phyloP scores from a whole-genome alignment of 2,329 filamentous ascomycete genomes.

The Fusarium euwallaceae region DNA sequence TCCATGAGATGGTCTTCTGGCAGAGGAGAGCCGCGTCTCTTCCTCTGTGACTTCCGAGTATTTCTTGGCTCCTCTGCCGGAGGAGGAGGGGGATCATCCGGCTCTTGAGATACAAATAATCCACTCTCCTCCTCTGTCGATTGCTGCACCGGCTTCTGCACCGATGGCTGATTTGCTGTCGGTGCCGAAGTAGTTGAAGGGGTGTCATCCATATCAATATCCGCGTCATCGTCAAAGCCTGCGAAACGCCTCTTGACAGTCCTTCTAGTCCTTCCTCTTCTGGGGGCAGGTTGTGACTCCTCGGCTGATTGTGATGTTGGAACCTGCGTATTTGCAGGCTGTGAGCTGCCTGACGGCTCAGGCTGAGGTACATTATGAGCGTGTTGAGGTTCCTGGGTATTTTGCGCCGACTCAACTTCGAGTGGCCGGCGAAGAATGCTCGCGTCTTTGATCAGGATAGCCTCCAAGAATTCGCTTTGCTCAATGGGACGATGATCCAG shows the following conservation, averaged over 20 bases:
- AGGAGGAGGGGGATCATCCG: slow-evolving; percentile 38
- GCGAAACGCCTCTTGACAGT: slow-evolving; percentile 73
- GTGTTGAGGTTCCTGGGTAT: slow-evolving; percentile 36
- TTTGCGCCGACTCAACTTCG: slow-evolving; percentile 58
- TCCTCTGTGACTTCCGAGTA: slow-evolving; percentile 54
- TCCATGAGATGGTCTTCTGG: slow-evolving; percentile 73
- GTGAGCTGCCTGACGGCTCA: slow-evolving; percentile 9
- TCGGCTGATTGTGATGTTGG: slow-evolving; percentile 30
- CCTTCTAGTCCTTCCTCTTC: slow-evolving; percentile 50
- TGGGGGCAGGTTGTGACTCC: slow-evolving; percentile 41
- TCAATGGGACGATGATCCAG: slow-evolving; percentile 87
- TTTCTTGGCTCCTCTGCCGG: slow-evolving; percentile 30
- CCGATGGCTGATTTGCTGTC: slow-evolving; percentile 1
- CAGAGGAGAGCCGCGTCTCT: slow-evolving; percentile 60
- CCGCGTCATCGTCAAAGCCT: slow-evolving; percentile 71
- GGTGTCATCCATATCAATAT: slow-evolving; percentile 53
- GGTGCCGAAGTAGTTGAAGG: slow-evolving; percentile 16
- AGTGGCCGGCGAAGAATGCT: slow-evolving; percentile 77
- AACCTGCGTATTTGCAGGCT: slow-evolving; percentile 20
- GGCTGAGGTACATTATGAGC: neutral
- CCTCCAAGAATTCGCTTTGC: slow-evolving; percentile 92
- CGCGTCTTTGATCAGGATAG: slow-evolving; percentile 85
- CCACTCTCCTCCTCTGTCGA: slow-evolving; percentile 56
- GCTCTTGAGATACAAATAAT: slow-evolving; percentile 70
- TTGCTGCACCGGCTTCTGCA: neutral